Evolutionary conservation across 2,329 filamentous ascomycete genomes (phyloP).

Genomic region (Gnomoniopsis sp.): DNA sequence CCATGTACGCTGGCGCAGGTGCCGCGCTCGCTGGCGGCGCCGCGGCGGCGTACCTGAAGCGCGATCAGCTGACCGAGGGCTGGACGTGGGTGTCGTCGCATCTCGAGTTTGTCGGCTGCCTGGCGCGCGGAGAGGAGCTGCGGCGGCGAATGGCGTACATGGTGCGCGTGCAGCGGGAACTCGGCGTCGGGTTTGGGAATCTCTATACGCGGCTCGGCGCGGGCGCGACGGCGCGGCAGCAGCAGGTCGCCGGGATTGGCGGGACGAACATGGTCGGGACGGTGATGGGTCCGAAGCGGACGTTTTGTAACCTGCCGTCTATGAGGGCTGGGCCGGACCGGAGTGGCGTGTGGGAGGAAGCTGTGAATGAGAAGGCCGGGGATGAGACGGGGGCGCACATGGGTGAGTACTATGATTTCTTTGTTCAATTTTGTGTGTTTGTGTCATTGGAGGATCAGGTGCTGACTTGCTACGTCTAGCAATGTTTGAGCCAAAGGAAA

Average conservation of each 20-base stretch:
- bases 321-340: constrained; percentile 33
- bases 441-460: too few relatives aligned
- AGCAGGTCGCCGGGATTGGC: constrained; percentile 44
- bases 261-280: constrained; percentile 56
- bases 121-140: constrained; percentile 80
- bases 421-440: background rate
- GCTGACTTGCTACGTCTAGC: constrained; percentile 32
- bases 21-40: constrained; percentile 78
- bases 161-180: constrained; percentile 59
- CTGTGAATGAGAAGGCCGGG: constrained; percentile 72
- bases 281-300: constrained; percentile 68
- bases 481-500: constrained; percentile 71
- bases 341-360: constrained; percentile 59
- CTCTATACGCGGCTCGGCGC: constrained; percentile 81
- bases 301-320: constrained; percentile 81
- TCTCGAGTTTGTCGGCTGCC: constrained; percentile 87
- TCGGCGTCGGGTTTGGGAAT: constrained; percentile 76
- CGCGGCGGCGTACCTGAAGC: constrained; percentile 81
- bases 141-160: constrained; percentile 69
- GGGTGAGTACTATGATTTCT: constrained; percentile 40
- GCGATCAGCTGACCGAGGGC: constrained; percentile 73
- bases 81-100: constrained; percentile 84
- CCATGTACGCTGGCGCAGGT: constrained; percentile 81
- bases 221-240: constrained; percentile 51
- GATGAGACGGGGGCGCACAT: constrained; percentile 84